A percentile compares a stretch with the other conserved stretches of the same genome.
phyloP scores from a whole-genome alignment of 257 asterid genomes.

The Hygrophila difformis region DNA sequence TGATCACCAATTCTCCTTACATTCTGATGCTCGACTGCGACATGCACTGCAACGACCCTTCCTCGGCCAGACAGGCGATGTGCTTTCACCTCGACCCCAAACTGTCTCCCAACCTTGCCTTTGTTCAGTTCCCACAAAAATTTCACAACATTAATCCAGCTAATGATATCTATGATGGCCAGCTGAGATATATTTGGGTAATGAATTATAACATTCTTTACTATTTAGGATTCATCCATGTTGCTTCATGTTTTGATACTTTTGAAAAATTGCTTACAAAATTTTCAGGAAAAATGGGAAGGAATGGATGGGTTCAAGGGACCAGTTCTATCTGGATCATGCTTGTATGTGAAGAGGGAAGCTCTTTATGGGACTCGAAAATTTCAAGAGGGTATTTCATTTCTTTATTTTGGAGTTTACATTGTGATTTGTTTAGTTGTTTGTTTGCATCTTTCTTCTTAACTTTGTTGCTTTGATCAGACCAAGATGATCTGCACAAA shows the following conservation, averaged over 20 bases:
- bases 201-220: constrained; percentile 13
- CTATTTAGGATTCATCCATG: too few species aligned
- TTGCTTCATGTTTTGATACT: constrained; percentile 33
- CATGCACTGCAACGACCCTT: constrained; percentile 60
- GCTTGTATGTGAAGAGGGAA: neutral
- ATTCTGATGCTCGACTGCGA: constrained; percentile 50
- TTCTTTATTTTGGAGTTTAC: too few species aligned
- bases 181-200: constrained; percentile 21
- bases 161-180: constrained; percentile 71
- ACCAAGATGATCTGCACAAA: neutral
- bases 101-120: constrained; percentile 22
- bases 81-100: constrained; percentile 54
- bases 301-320: too few species aligned
- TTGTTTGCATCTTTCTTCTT: too few species aligned
- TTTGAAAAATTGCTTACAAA: too few species aligned
- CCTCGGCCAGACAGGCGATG: constrained; percentile 64
- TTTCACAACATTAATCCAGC: constrained; percentile 62
- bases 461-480: neutral
- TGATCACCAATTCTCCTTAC: constrained; percentile 71
- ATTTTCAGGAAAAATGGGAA: too few species aligned
- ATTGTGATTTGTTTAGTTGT: too few species aligned
- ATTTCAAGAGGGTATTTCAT: too few species aligned
- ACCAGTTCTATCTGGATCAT: too few species aligned
- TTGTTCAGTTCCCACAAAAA: constrained; percentile 64
- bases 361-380: too few species aligned